Evolutionary conservation across 1,284 basidiomycete species (phyloP).

Genomic region (Cryptococcus deneoformans): DNA sequence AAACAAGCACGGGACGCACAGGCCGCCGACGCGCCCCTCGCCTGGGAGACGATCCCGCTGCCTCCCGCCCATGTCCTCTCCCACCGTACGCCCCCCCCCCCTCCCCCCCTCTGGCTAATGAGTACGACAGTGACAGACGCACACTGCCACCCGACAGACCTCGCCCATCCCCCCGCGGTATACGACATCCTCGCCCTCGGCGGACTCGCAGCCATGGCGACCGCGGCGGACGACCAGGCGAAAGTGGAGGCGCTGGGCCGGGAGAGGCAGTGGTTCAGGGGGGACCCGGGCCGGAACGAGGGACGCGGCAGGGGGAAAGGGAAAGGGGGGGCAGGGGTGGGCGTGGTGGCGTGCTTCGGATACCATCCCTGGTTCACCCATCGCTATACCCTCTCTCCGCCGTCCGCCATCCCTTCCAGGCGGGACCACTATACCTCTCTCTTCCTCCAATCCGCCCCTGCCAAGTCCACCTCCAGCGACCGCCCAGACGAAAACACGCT

Average conservation of each 20-base stretch:
- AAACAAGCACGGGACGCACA: constrained; percentile 1
- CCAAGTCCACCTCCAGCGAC: constrained; percentile 1
- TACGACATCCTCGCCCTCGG: constrained; percentile 32
- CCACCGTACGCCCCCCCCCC: constrained; percentile 20
- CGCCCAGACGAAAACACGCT: background rate
- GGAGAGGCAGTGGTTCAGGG: constrained; percentile 6
- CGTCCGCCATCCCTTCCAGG: constrained; percentile 25
- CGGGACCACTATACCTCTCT: constrained; percentile 46
- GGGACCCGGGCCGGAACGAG: no score
- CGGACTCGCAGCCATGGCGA: constrained; percentile 45
- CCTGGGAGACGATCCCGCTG: constrained; percentile 31
- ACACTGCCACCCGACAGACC: constrained; percentile 51
- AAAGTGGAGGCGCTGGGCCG: constrained; percentile 24
- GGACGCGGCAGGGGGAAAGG: background rate
- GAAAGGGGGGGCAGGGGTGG: constrained; percentile 12
- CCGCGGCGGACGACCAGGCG: constrained; percentile 37
- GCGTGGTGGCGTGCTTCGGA: constrained; percentile 47
- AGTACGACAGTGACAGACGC: constrained; percentile 43
- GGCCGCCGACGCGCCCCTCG: constrained; percentile 15
- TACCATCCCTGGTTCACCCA: constrained; percentile 55
- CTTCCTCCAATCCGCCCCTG: constrained; percentile 31
- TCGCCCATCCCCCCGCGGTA: constrained; percentile 16
- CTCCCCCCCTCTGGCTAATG: background rate
- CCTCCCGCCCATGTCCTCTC: constrained; percentile 29
- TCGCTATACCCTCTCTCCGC: constrained; percentile 38